Conservation (phyloP, 1,284 basidiomycete genomes). For the Ustilago trichophora region DNA sequence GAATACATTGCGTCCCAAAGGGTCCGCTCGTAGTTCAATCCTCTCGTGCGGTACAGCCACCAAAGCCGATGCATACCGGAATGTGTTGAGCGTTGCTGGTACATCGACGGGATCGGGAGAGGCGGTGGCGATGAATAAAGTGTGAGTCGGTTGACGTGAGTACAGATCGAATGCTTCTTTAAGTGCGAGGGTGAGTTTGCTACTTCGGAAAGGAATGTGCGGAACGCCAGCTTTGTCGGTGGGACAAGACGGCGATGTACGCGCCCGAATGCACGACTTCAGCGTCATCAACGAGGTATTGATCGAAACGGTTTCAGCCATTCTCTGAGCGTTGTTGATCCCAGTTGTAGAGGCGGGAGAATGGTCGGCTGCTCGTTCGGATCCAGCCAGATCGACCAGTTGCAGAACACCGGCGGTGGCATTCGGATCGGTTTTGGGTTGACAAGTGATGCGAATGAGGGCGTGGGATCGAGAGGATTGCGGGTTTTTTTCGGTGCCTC, state of each 20-base stretch:
- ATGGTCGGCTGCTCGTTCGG: conserved; percentile 21
- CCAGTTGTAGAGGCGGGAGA: conserved; percentile 1
- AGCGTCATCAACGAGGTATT: conserved; percentile 36
- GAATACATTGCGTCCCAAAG: conserved; percentile 12
- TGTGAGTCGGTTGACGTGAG: conserved; percentile 25
- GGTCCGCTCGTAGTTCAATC: conserved; percentile 16
- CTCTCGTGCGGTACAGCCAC: neutral
- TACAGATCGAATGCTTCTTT: conserved; percentile 40
- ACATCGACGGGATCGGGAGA: conserved; percentile 7
- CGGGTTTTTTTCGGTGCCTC: conserved; percentile 28
- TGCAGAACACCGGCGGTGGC: conserved; percentile 25
- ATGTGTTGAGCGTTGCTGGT: conserved; percentile 22
- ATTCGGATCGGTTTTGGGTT: conserved; percentile 6
- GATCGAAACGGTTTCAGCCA: conserved; percentile 36
- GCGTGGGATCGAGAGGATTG: conserved; percentile 16
- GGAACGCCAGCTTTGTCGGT: neutral
- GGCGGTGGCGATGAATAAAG: conserved; percentile 34
- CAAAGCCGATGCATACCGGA: conserved; percentile 18
- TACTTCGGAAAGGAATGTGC: conserved; percentile 33
- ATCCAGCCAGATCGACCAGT: conserved; percentile 26
- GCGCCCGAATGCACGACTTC: conserved; percentile 23
- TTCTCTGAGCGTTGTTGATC: too few relatives aligned
- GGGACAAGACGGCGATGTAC: conserved; percentile 3
- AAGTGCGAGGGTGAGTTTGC: conserved; percentile 30
- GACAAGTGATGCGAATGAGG: conserved; percentile 18